Evolutionary conservation across 495 filamentous ascomycete species (phyloP), one percentile per base, ranked within the genome.

Genomic region (Aspergillus homomorphus): DNA sequence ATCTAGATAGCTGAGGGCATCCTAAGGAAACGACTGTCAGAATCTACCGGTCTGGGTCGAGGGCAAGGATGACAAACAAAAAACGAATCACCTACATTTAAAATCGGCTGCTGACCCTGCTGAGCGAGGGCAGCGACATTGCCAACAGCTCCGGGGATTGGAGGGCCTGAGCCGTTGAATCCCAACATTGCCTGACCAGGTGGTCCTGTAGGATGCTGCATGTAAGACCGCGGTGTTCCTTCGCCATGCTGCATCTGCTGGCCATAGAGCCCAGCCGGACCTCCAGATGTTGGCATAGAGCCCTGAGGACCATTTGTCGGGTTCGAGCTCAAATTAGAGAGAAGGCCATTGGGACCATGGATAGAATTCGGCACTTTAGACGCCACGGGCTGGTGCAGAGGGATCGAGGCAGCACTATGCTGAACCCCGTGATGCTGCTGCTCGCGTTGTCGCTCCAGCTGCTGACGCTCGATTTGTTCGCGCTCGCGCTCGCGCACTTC

Each of bases 1-100:
- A 70, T 99, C 94, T 38, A 99, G 82, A 70, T 99, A 99, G 71
- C 91, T 96, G 15, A 99, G 81, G 18, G 94, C 94, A 78, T 98
- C 94, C 91, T 95, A 68, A 46, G 23, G 15, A 22, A 21, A 33
- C n/a, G 56, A 70, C 60, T 67, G 62, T 30, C 44, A 51, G 24
- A 14, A 18, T 6, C n/a, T 16, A 18, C 19, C 14, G 20, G 7
- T 4, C 15, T 15, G 28, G 10, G 19, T n/a, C 15, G 10, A 15
- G 4, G 15, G 48, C 15, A 12, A 41, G 12, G 15, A 2, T 38
- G 4, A 2, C 12, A 10, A 38, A 38, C 4, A 51, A 14, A 16
- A 54, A 20, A 42, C 9, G 46, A 22, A 41, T 38, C 44, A 82
- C 87, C 82, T 74, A 91, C 89, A 74, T 97, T 97, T 24, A 97